Base-by-base conservation (phyloP, 2,329 filamentous ascomycete genomes). In the Trichothecium roseum region DNA sequence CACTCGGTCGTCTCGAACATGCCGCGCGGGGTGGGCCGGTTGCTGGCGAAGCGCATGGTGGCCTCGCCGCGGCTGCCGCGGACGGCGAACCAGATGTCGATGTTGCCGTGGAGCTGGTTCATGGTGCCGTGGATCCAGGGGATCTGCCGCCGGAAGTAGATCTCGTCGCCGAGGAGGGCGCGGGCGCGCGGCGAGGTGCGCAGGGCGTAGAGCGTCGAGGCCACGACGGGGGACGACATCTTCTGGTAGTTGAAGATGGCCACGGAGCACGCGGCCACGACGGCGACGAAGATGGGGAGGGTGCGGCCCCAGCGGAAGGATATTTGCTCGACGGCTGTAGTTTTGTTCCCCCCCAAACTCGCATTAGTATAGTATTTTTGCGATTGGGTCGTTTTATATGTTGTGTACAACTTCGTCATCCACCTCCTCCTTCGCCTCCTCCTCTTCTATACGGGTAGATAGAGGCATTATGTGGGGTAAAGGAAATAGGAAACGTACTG, bases 241-340 rank as follows among this genome's bases (percentile, higher is more conserved):
- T 95, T 95, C 59, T 98, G 89, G 74, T 98, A 96, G 72, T 98
- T 98, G 81, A 98, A 96, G 60, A 98, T 95, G 47, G 82, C 85
- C 40, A 93, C 64, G 45, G 80, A 79, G 45, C 80, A 81, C 37
- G 71, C 68, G 33, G 74, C 72, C 47, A 94, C 76, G 43, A 85
- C 66, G 43, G 73, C 59, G 36, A 81, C 55, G 70, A 96, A 96
- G 55, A 94, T 64, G 36, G 89, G 89, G 24, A 94, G 60, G 1
- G 85, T 86, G 48, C 74, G 73, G 37, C 69, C 55, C 82, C 83
- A 88, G 46, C 69, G 68, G 53, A 75, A 74, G 33, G 52, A 54
- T 38, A 59, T 54, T 38, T 61, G 53, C 36, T 60, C 50, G 39
- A 69, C 50, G 44, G 65, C 64, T 66, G 28, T 1, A 28, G 6